Percentiles rank a stretch among this genome's conserved stretches.
phyloP scores from a whole-genome alignment of 768 basidiomycete species.

The Russula ochroleuca region DNA sequence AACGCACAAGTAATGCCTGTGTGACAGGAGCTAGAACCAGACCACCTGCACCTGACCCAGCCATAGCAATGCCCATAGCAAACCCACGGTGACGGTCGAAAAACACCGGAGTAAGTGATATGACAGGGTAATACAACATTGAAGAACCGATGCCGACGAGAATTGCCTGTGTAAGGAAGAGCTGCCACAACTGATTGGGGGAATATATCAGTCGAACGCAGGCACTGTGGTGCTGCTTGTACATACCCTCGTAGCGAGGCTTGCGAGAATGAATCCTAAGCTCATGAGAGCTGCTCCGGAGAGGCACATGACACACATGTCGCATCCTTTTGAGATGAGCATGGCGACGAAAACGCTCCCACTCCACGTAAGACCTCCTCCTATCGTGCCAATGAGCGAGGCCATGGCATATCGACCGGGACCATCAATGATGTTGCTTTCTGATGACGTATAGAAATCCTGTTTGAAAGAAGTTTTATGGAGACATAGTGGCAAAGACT shows the following conservation, averaged over 20 bases:
- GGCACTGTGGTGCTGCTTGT: not conserved
- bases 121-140: conserved; percentile 44
- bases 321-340: conserved; percentile 36
- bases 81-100: conserved; percentile 45
- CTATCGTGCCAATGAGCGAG: conserved; percentile 43
- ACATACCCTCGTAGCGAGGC: conserved; percentile 37
- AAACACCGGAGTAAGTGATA: conserved; percentile 41
- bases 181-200: conserved; percentile 39
- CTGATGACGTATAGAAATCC: conserved; percentile 43
- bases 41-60: conserved; percentile 43
- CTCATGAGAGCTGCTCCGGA: conserved; percentile 41
- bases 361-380: conserved; percentile 45
- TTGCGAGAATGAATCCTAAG: conserved; percentile 40
- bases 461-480: conserved; percentile 17
- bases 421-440: conserved; percentile 37
- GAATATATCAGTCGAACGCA: not conserved
- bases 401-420: conserved; percentile 40
- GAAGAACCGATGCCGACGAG: conserved; percentile 44
- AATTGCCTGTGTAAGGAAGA: conserved; percentile 42
- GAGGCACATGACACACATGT: conserved; percentile 38
- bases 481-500: not conserved
- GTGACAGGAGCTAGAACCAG: conserved; percentile 42
- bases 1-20: conserved; percentile 36
- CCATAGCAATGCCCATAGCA: conserved; percentile 43
- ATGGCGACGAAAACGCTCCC: conserved; percentile 44